phyloP scores from a whole-genome alignment of 495 filamentous ascomycete species.

The Aspergillus saccharolyticus region DNA sequence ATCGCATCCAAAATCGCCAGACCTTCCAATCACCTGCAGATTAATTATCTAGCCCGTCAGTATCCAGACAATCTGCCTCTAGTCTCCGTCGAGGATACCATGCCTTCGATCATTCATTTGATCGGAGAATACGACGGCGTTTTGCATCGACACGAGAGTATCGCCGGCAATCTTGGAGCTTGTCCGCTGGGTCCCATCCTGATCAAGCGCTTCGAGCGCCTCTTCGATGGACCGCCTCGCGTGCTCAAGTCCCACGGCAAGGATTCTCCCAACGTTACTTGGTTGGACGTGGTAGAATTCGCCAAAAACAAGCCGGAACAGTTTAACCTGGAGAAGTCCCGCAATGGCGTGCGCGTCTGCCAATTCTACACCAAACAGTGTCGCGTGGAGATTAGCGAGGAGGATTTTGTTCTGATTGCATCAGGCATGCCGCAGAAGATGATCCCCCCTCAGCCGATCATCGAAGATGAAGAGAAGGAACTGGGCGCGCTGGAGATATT shows the following conservation, averaged over 20 bases:
- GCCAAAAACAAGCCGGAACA: conserved; percentile 74
- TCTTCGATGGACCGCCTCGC: conserved; percentile 75
- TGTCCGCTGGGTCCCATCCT: conserved; percentile 77
- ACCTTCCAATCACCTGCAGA: conserved; percentile 58
- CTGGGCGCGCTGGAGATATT: conserved; percentile 77
- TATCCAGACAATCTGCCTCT: conserved; percentile 57
- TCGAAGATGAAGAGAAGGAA: conserved; percentile 83
- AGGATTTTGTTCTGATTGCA: conserved; percentile 75
- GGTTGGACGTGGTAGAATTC: conserved; percentile 83
- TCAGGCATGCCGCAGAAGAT: conserved; percentile 80
- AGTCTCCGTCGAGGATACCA: conserved; percentile 53
- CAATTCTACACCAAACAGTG: conserved; percentile 78
- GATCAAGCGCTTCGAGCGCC: conserved; percentile 76
- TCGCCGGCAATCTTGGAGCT: conserved; percentile 79
- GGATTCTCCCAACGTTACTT: conserved; percentile 59
- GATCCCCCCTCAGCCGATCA: conserved; percentile 74
- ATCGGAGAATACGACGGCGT: conserved; percentile 79
- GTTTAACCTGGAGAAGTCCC: conserved; percentile 65
- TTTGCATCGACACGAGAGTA: conserved; percentile 76
- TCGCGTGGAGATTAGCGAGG: conserved; percentile 79
- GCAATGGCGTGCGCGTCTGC: conserved; percentile 64
- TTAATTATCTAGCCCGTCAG: conserved; percentile 76
- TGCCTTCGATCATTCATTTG: conserved; percentile 58
- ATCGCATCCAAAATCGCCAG: conserved; percentile 51
- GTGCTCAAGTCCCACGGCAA: conserved; percentile 62